Evolutionary conservation across 495 filamentous ascomycete species (phyloP), one percentile per base, ranked within the genome.

Genomic region (Aspergillus olivimuriae): DNA sequence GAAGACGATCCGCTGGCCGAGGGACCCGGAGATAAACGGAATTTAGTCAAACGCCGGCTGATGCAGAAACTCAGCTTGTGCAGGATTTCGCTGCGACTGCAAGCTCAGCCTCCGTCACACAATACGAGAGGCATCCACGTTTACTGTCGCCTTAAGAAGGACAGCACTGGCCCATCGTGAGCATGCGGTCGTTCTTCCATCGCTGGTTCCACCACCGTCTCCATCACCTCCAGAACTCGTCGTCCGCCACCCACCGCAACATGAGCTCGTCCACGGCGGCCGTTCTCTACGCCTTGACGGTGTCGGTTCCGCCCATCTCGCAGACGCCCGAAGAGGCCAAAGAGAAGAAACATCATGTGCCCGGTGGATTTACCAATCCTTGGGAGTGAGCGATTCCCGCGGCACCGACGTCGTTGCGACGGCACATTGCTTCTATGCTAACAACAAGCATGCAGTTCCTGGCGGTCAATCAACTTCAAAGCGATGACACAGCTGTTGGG

Each of bases 291-390:
- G 74, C 78, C 21, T 60, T 77, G 20, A 72, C 74, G 1, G 64
- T 75, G 10, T 70, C 72, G n/a, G 57, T 63, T 1, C 57, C 71
- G 15, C 52, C 72, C 11, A 47, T 57, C 20, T 69, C 71, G 24
- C 58, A 68, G 21, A 58, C 51, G 11, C 81, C 81, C 0, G 73
- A 81, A 28, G 77, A 81, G 51, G 73, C 68, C 4, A 57, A 69
- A 9, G 61, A 71, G 14, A 73, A 75, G 47, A 65, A 53, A 17
- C 81, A 85, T 59, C 81, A 85, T 65, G 51, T 66, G 7, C 65
- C 74, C 45, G 61, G 69, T 44, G 77, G 78, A n/a, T 85, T 81
- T 51, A 62, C 51, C 21, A 85, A 84, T 57, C 81, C 81, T 3
- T 77, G 74, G 74, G 67, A 70, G 67, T 73, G 47, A 48, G 69